Percentiles rank a stretch among this genome's conserved stretches.
Conservation (phyloP, 352 stramenopile genomes). For the Globisporangium alternatum region DNA sequence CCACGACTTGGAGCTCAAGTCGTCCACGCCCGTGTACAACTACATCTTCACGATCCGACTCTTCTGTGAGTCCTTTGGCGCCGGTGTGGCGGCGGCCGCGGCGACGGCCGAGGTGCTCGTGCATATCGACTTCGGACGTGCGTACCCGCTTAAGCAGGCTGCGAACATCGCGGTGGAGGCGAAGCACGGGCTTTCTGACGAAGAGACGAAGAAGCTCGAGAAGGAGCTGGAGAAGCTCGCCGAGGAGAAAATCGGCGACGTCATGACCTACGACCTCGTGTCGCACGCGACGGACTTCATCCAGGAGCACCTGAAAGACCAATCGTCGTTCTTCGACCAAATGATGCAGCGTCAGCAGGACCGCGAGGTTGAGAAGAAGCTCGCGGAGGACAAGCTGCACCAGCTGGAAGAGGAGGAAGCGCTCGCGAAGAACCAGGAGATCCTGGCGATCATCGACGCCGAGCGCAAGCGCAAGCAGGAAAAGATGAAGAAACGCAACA, state of each 20-base stretch:
- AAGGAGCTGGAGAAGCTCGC: constrained; percentile 55
- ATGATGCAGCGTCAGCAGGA: constrained; percentile 85
- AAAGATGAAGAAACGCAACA: constrained; percentile 52
- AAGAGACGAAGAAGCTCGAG: constrained; percentile 54
- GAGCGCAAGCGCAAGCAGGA: constrained; percentile 65
- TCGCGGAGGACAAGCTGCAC: constrained; percentile 45
- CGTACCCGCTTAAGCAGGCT: constrained; percentile 61
- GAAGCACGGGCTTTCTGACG: constrained; percentile 66
- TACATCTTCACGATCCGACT: constrained; percentile 84
- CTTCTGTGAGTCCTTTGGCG: constrained; percentile 40
- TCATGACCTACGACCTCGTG: constrained; percentile 82
- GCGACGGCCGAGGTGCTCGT: constrained; percentile 62
- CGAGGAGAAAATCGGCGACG: constrained; percentile 66
- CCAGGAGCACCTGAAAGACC: constrained; percentile 76
- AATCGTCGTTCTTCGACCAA: constrained; percentile 86
- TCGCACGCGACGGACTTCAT: constrained; percentile 81
- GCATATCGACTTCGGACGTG: constrained; percentile 68
- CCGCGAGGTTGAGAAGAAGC: constrained; percentile 54
- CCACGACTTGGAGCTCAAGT: constrained; percentile 61
- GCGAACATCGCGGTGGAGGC: constrained; percentile 71
- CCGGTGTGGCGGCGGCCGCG: constrained; percentile 19
- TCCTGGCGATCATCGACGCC: constrained; percentile 76
- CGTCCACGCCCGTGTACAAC: constrained; percentile 73
- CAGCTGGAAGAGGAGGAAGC: constrained; percentile 62
- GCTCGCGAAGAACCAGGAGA: constrained; percentile 66